Evolutionary conservation across 768 basidiomycete species (phyloP).

Genomic region (Podaxis sp.): DNA sequence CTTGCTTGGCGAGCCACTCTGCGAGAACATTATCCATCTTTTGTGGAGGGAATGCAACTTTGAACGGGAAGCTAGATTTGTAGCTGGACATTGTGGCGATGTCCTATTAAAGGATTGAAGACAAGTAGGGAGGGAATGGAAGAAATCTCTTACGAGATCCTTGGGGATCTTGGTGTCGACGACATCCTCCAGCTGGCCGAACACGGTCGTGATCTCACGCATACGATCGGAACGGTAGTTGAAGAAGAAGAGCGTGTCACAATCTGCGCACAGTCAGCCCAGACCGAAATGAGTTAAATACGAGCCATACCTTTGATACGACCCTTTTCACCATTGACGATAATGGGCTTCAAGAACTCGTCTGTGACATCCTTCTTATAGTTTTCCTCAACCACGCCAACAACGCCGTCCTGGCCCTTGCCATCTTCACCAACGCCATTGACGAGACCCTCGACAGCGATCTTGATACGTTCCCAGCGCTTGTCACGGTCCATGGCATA

Average conservation of each 20-base stretch:
- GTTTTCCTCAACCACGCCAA: constrained; percentile 69
- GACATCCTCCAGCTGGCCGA: constrained; percentile 82
- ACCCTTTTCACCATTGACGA: constrained; percentile 76
- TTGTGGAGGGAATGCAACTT: constrained; percentile 91
- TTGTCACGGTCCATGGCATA: constrained; percentile 98
- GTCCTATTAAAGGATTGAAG: constrained; percentile 39
- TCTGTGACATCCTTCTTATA: constrained; percentile 89
- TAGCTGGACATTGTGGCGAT: constrained; percentile 95
- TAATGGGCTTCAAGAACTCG: constrained; percentile 95
- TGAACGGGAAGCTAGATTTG: constrained; percentile 88
- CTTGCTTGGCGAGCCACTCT: constrained; percentile 83
- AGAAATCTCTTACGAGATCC: constrained; percentile 57
- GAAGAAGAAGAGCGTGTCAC: constrained; percentile 92
- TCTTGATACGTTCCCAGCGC: constrained; percentile 92
- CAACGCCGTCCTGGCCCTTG: constrained; percentile 50
- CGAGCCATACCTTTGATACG: constrained; percentile 69
- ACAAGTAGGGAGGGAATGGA: not conserved
- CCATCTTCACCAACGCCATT: constrained; percentile 62
- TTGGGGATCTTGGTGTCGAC: constrained; percentile 82
- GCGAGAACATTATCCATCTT: constrained; percentile 93
- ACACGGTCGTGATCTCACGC: constrained; percentile 83
- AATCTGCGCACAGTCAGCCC: constrained; percentile 44
- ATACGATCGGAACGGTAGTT: constrained; percentile 97
- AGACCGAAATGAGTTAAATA: not conserved
- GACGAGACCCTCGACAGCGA: constrained; percentile 84